Base-by-base conservation (phyloP, 2,329 filamentous ascomycete genomes). In the Monilinia aucupariae region DNA sequence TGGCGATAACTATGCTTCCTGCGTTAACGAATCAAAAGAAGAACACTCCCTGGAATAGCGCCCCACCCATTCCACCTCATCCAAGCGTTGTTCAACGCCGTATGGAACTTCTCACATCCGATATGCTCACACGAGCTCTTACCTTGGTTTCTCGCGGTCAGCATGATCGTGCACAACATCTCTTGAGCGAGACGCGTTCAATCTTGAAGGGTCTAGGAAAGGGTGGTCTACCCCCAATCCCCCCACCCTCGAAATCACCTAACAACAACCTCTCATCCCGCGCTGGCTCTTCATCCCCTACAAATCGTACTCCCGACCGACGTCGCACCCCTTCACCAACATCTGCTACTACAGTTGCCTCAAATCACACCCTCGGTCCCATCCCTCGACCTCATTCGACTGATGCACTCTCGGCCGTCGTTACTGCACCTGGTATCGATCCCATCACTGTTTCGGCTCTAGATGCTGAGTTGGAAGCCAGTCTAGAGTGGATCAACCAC, bases 151-250 rank as follows among this genome's bases (percentile, higher is more conserved):
- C 91, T 65, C 86, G 92, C 45, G 91, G 91, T 41, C 93, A 97
- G 76, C 91, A 97, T 74, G 94, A 99, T 72, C 89, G 92, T 43
- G 94, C 92, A 0, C 90, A 96, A 70, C 96, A 96, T 62, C 84
- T 99, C 4, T 82, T 99, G 45, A 90, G 89, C 67, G 94, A 99
- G 78, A 99, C 94, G 4, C 85, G 93, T 45, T 96, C 91, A 61
- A 99, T 99, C 64, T 81, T 99, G 61, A 97, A 97, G 77, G 94
- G 94, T 4, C 85, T 99, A 7, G 92, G 92, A 60, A 99, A 99
- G 77, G 94, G 94, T 41, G 91, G 93, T 1, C 82, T 99, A 0
- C 94, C 94, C 10, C 93, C 94, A 1, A 86, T 97, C 6, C 92
- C 92, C 3, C 88, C 82, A 43, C 78, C 81, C 15, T 77, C 51